Percentiles rank a stretch among this genome's conserved stretches.
phyloP scores from a whole-genome alignment of 306 rosid genomes.

The Pyrus communis region DNA sequence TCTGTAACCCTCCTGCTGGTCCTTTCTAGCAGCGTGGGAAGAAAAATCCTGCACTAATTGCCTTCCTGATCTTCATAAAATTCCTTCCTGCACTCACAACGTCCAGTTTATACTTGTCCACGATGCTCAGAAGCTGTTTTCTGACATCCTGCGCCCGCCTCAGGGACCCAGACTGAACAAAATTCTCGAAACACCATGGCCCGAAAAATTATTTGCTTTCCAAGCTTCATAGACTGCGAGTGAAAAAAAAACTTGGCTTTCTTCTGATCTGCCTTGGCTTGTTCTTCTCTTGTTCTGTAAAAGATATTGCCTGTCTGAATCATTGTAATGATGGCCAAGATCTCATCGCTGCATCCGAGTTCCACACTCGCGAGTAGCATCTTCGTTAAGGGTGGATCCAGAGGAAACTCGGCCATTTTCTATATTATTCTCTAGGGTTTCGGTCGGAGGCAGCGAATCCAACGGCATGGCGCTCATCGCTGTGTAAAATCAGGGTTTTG shows the following conservation, averaged over 20 bases:
- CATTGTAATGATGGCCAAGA: neutral
- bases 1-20: constrained; percentile 81
- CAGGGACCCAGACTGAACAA: neutral
- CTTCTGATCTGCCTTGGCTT: neutral
- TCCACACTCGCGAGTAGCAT: neutral
- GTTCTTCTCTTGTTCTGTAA: neutral
- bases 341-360: neutral
- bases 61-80: constrained; percentile 73
- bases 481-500: constrained; percentile 14
- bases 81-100: constrained; percentile 72
- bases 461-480: constrained; percentile 23
- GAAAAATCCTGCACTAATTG: constrained; percentile 27
- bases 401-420: neutral
- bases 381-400: constrained; percentile 23
- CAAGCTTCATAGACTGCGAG: neutral
- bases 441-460: constrained; percentile 30
- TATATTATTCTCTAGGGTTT: constrained; percentile 20
- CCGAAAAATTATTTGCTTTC: neutral
- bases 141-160: neutral
- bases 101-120: constrained; percentile 84
- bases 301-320: neutral
- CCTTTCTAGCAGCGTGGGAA: constrained; percentile 42
- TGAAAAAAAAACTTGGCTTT: neutral
- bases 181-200: neutral
- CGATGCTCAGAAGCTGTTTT: constrained; percentile 57